These are phyloP conservation scores for Claviceps lovelessii DNA, from an alignment of 2,329 filamentous ascomycete genomes.

Conservation along the genomic window DNA sequence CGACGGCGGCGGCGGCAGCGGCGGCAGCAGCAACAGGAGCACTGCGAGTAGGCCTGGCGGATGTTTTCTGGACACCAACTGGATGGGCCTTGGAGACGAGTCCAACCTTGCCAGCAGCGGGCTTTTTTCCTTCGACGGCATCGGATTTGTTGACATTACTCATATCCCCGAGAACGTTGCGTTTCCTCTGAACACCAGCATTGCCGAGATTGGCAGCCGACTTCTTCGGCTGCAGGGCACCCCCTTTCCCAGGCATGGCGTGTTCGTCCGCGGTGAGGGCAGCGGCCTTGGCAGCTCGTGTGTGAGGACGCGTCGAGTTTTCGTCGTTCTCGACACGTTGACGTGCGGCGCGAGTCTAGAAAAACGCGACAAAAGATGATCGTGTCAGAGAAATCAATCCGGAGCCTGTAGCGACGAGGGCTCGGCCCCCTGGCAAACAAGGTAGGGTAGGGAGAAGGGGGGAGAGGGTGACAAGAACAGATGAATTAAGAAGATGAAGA, in stretches of 20 bases:
- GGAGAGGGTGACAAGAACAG: neutral
- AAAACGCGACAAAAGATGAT: neutral
- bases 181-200: constrained; percentile 47
- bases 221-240: constrained; percentile 59
- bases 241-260: constrained; percentile 44
- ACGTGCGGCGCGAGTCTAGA: constrained; percentile 53
- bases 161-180: constrained; percentile 79
- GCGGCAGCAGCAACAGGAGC: constrained; percentile 34
- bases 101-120: constrained; percentile 45
- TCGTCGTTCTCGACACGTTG: constrained; percentile 87
- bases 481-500: neutral
- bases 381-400: constrained; percentile 6
- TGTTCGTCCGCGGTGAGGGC: constrained; percentile 53
- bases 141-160: constrained; percentile 86
- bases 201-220: constrained; percentile 34
- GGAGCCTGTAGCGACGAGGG: neutral
- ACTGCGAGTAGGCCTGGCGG: constrained; percentile 42
- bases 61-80: constrained; percentile 64
- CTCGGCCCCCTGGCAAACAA: neutral
- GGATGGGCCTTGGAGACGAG: constrained; percentile 71
- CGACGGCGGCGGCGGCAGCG: neutral
- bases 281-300: constrained; percentile 84
- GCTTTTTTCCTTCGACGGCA: constrained; percentile 60
- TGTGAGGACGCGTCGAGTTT: constrained; percentile 70
- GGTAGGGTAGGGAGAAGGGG: neutral